phyloP scores from a whole-genome alignment of 1,139 yeast species.

The Zygosaccharomyces sapae region DNA sequence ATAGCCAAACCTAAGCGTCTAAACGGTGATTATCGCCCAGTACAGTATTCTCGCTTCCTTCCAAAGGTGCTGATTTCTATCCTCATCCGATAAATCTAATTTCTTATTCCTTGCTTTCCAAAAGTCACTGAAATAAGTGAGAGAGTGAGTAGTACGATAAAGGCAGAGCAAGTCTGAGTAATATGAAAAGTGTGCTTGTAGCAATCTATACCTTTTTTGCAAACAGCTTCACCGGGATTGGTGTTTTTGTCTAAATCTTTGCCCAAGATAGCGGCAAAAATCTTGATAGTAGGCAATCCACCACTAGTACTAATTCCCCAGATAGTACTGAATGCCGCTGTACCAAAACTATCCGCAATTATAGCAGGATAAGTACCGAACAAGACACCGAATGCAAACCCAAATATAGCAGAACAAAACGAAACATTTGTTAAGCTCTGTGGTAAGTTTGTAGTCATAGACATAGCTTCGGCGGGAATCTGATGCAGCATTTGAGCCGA shows the following conservation, averaged over 20 bases:
- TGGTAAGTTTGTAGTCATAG: conserved; percentile 13
- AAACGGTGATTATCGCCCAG: background rate
- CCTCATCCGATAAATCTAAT: background rate
- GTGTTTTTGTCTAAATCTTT: conserved; percentile 39
- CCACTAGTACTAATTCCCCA: conserved; percentile 76
- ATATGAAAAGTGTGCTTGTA: conserved; percentile 30
- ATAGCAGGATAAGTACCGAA: conserved; percentile 82
- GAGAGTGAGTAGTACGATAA: conserved; percentile 17
- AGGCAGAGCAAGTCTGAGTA: conserved; percentile 16
- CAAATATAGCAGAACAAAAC: conserved; percentile 57
- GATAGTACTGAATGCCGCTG: conserved; percentile 65
- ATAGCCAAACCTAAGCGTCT: background rate
- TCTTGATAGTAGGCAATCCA: conserved; percentile 39
- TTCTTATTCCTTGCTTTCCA: conserved; percentile 5
- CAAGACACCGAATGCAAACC: conserved; percentile 73
- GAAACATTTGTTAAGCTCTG: conserved; percentile 41
- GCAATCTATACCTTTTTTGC: conserved; percentile 29
- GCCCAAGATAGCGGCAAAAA: conserved; percentile 42
- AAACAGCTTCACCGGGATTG: conserved; percentile 18
- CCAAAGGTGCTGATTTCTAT: background rate
- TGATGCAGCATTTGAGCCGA: conserved; percentile 37
- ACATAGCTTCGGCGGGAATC: background rate
- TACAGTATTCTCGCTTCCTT: conserved; percentile 2
- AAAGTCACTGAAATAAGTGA: conserved; percentile 14
- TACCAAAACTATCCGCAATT: conserved; percentile 71